These are phyloP conservation scores for Pestalotiopsis fici DNA, from an alignment of 2,329 filamentous ascomycete species.

Conservation along the genomic window DNA sequence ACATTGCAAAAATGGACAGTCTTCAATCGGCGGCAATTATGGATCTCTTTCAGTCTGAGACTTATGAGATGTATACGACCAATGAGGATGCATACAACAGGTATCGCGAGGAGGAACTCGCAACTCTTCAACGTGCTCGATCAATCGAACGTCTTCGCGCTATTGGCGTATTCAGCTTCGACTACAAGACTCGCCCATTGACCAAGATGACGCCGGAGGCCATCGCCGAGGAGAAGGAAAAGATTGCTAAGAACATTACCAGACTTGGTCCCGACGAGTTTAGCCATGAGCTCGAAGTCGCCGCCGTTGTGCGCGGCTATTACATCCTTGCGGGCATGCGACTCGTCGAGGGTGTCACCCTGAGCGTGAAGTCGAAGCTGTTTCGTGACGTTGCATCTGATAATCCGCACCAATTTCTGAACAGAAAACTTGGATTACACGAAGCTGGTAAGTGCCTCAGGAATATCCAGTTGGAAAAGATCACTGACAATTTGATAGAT, in stretches of 20 bases:
- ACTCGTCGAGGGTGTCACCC: slow-evolving; percentile 57
- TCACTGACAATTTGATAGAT: slow-evolving; percentile 12
- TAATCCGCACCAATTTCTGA: slow-evolving; percentile 24
- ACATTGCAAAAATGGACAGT: slow-evolving; percentile 40
- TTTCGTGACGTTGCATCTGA: slow-evolving; percentile 25
- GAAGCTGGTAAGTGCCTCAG: slow-evolving; percentile 22
- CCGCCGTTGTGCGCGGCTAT: slow-evolving; percentile 66
- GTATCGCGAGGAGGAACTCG: slow-evolving; percentile 47
- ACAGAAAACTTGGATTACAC: slow-evolving; percentile 23
- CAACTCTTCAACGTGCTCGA: slow-evolving; percentile 46
- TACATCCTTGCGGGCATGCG: slow-evolving; percentile 67
- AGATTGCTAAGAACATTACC: slow-evolving; percentile 40
- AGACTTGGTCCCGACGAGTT: slow-evolving; percentile 61
- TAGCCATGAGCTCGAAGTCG: slow-evolving; percentile 59
- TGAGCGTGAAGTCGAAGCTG: slow-evolving; percentile 29
- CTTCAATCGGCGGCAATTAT: slow-evolving; percentile 38
- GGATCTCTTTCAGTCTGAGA: slow-evolving; percentile 54
- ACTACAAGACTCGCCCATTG: slow-evolving; percentile 18
- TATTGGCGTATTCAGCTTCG: slow-evolving; percentile 34
- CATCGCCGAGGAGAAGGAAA: slow-evolving; percentile 41
- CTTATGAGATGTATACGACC: slow-evolving; percentile 57
- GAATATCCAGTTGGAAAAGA: neutral
- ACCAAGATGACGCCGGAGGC: slow-evolving; percentile 51
- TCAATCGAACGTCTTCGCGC: slow-evolving; percentile 50
- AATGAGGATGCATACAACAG: slow-evolving; percentile 49